Conservation (phyloP, 1,284 basidiomycete genomes). For the Malassezia obtusa region DNA sequence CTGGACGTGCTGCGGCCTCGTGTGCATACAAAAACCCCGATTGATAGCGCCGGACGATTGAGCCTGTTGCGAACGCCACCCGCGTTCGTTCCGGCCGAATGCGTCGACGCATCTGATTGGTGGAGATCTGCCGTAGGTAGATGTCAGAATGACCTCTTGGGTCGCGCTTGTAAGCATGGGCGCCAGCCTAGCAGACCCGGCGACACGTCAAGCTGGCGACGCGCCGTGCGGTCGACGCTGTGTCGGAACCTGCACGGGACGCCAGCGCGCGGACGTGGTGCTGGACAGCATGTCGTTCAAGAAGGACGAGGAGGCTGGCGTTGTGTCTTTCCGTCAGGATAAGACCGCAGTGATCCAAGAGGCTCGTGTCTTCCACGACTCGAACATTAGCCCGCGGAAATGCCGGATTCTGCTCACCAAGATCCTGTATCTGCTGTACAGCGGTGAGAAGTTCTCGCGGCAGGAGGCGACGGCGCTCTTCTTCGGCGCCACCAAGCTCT, state of each 20-base stretch:
- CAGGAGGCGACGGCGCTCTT: slow-evolving; percentile 96
- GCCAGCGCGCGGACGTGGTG: slow-evolving; percentile 12
- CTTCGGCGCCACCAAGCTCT: slow-evolving; percentile 97
- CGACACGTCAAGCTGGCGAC: neutral
- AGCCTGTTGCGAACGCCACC: neutral
- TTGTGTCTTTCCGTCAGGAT: slow-evolving; percentile 44
- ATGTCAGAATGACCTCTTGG: no score
- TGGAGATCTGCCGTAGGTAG: no score
- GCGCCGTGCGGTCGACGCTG: slow-evolving; percentile 1
- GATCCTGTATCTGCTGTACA: slow-evolving; percentile 90
- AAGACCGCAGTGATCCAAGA: slow-evolving; percentile 59
- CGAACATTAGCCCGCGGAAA: slow-evolving; percentile 75
- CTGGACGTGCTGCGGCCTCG: no score
- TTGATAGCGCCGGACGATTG: no score
- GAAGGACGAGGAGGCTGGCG: slow-evolving; percentile 43
- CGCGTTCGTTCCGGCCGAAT: neutral
- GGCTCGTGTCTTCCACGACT: slow-evolving; percentile 97
- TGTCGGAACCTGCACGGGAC: slow-evolving; percentile 14
- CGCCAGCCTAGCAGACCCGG: no score
- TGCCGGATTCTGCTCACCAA: slow-evolving; percentile 92
- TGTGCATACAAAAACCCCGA: no score
- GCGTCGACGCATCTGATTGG: neutral
- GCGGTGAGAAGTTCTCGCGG: slow-evolving; percentile 85
- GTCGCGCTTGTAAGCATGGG: no score
- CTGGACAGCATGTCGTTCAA: slow-evolving; percentile 42